These are phyloP conservation scores for Pseudogymnoascus sp. DNA, from an alignment of 2,329 filamentous ascomycete species.

Conservation along the genomic window DNA sequence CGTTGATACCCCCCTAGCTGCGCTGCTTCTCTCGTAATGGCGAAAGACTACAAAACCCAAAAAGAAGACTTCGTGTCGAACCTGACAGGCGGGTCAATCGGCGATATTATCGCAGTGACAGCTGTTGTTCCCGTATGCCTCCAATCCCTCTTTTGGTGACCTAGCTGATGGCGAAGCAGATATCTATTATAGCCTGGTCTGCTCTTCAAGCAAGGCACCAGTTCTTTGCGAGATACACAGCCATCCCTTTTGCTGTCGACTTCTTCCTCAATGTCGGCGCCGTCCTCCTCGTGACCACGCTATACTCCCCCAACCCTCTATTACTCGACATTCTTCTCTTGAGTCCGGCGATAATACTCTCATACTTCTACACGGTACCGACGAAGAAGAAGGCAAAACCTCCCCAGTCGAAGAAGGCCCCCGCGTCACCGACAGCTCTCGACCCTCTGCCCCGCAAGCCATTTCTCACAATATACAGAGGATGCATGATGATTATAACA, in stretches of 20 bases:
- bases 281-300: slow-evolving; percentile 74
- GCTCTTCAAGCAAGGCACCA: slow-evolving; percentile 73
- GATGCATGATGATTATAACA: slow-evolving; percentile 83
- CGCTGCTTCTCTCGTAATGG: slow-evolving; percentile 18
- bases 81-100: slow-evolving; percentile 70
- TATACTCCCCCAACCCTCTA: slow-evolving; percentile 68
- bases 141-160: slow-evolving; percentile 4
- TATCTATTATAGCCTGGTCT: slow-evolving; percentile 79
- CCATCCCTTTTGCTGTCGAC: slow-evolving; percentile 63
- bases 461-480: slow-evolving; percentile 86
- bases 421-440: slow-evolving; percentile 25
- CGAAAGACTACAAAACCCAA: slow-evolving; percentile 69
- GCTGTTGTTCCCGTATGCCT: slow-evolving; percentile 70
- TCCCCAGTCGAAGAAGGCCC: slow-evolving; percentile 35
- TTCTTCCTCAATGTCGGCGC: slow-evolving; percentile 79
- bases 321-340: slow-evolving; percentile 68
- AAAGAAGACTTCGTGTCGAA: slow-evolving; percentile 97
- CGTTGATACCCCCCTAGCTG: neutral
- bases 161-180: slow-evolving; percentile 40
- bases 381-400: slow-evolving; percentile 42
- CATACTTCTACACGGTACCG: slow-evolving; percentile 47
- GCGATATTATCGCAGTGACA: slow-evolving; percentile 81
- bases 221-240: slow-evolving; percentile 71
- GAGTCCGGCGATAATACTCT: slow-evolving; percentile 48
- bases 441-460: slow-evolving; percentile 70